A percentile compares a stretch with the other conserved stretches of the same genome.
Evolutionary conservation across 2,329 filamentous ascomycete genomes (phyloP).

Genomic region (Fulvia fulva): DNA sequence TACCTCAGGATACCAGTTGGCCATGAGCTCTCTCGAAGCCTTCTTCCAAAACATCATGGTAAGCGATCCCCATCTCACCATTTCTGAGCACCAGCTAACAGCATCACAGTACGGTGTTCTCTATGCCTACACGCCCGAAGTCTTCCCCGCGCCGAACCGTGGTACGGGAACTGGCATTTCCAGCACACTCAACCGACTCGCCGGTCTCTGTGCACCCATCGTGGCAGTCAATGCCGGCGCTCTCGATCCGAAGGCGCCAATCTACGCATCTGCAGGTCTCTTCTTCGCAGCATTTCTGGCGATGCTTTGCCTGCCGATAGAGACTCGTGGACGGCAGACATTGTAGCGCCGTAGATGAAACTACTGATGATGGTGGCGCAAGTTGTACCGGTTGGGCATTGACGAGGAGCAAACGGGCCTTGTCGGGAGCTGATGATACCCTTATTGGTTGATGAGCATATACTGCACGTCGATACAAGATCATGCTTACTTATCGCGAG

Average conservation of each 20-base stretch:
- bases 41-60: conserved; percentile 68
- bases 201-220: conserved; percentile 65
- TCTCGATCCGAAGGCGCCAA: conserved; percentile 39
- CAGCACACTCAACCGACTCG: conserved; percentile 65
- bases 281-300: conserved; percentile 43
- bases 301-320: conserved; percentile 42
- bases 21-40: conserved; percentile 55
- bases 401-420: neutral
- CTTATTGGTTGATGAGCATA: neutral
- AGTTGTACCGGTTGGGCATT: too few relatives aligned
- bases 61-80: neutral
- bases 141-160: conserved; percentile 68
- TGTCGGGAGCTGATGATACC: neutral
- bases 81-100: neutral
- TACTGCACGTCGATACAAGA: neutral
- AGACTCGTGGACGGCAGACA: conserved; percentile 42
- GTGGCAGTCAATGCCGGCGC: conserved; percentile 50
- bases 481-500: too few relatives aligned
- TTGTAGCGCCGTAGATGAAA: too few relatives aligned
- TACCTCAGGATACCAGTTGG: conserved; percentile 55
- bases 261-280: conserved; percentile 42
- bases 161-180: conserved; percentile 70
- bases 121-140: conserved; percentile 73
- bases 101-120: conserved; percentile 60
- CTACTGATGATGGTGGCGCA: too few relatives aligned